phyloP scores from a whole-genome alignment of 2,329 filamentous ascomycete species.

The Canariomyces notabilis region DNA sequence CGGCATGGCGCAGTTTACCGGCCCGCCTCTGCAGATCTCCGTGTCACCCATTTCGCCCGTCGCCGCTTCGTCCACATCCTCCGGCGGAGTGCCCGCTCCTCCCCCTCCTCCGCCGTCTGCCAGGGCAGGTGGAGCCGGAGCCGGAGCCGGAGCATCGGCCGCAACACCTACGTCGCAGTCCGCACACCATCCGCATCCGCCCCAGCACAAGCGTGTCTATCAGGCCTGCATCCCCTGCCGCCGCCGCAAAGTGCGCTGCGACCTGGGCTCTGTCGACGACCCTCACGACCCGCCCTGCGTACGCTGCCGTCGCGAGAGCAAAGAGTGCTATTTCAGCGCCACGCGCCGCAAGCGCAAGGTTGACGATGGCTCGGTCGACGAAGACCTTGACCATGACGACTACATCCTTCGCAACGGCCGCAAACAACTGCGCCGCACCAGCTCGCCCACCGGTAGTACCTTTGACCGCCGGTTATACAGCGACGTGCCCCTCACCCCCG shows the following conservation, averaged over 20 bases:
- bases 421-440: conserved; percentile 55
- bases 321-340: conserved; percentile 94
- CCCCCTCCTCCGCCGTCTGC: conserved; percentile 14
- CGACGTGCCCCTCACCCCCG: conserved; percentile 58
- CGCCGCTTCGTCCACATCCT: conserved; percentile 18
- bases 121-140: conserved; percentile 14
- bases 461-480: conserved; percentile 44
- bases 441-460: conserved; percentile 33
- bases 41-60: conserved; percentile 24
- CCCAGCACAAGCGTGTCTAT: conserved; percentile 57
- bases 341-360: conserved; percentile 88
- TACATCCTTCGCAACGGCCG: conserved; percentile 70
- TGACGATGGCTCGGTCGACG: conserved; percentile 37
- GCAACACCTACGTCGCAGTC: conserved; percentile 13
- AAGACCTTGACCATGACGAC: conserved; percentile 52
- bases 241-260: conserved; percentile 57
- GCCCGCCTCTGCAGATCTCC: conserved; percentile 20
- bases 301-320: conserved; percentile 88
- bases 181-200: conserved; percentile 8
- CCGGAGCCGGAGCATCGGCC: conserved; percentile 16
- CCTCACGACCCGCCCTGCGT: conserved; percentile 91
- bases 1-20: conserved; percentile 26
- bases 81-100: conserved; percentile 16
- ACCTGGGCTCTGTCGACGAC: conserved; percentile 76
- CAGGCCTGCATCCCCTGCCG: conserved; percentile 60